Conservation (phyloP, 2,329 filamentous ascomycete species). For the Nothomitra cinnamomea region DNA sequence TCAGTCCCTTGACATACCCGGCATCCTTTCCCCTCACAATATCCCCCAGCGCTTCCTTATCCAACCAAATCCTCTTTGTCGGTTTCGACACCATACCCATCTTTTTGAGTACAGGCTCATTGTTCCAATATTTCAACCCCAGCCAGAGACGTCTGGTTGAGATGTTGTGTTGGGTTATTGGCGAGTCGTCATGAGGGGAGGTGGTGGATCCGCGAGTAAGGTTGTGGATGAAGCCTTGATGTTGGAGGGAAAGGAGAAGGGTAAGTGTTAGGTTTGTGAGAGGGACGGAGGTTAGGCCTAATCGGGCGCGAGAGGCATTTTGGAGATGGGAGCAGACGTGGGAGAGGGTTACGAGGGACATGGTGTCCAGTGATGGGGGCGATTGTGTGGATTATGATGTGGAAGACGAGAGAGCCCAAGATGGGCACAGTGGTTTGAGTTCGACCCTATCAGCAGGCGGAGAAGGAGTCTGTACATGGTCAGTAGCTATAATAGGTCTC, state of each 20-base stretch:
- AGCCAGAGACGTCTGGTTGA: constrained; percentile 67
- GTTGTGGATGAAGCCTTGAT: constrained; percentile 63
- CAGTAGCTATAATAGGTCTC: too few species aligned
- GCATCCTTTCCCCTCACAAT: constrained; percentile 53
- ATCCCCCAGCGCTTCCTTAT: constrained; percentile 41
- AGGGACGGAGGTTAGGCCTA: constrained; percentile 69
- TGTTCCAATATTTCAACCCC: constrained; percentile 76
- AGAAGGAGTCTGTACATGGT: too few species aligned
- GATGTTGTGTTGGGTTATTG: constrained; percentile 52
- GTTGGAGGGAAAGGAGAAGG: constrained; percentile 61
- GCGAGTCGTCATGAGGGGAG: constrained; percentile 37
- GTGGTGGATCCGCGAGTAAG: constrained; percentile 56
- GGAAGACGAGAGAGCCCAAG: constrained; percentile 9
- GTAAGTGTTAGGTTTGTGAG: constrained; percentile 66
- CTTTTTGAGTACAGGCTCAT: constrained; percentile 56
- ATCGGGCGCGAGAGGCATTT: constrained; percentile 69
- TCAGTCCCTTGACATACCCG: constrained; percentile 53
- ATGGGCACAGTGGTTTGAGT: background rate
- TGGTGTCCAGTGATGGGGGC: constrained; percentile 16
- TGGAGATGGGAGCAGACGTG: constrained; percentile 82
- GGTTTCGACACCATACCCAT: constrained; percentile 56
- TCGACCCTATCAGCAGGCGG: background rate
- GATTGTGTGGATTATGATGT: constrained; percentile 2
- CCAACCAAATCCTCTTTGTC: constrained; percentile 51
- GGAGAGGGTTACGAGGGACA: constrained; percentile 60